These are phyloP conservation scores for Tetrapyrgos nigripes DNA, from an alignment of 1,284 basidiomycete genomes.

Conservation along the genomic window DNA sequence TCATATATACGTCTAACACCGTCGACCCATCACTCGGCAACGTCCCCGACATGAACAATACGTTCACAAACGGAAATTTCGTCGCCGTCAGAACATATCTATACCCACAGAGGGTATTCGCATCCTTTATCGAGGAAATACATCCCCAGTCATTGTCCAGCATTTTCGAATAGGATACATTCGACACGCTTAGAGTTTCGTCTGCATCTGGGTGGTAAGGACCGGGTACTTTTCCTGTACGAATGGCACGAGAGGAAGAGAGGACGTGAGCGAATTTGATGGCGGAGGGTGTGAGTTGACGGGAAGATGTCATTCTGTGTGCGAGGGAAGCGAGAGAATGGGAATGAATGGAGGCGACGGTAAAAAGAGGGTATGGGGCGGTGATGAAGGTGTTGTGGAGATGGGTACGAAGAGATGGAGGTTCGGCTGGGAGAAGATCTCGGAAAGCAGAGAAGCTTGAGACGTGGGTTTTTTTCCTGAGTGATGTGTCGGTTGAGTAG, in stretches of 20 bases:
- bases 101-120: constrained; percentile 41
- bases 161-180: constrained; percentile 44
- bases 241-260: constrained; percentile 31
- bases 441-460: constrained; percentile 43
- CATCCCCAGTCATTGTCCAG: constrained; percentile 43
- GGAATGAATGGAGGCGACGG: constrained; percentile 35
- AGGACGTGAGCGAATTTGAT: constrained; percentile 35
- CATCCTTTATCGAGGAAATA: constrained; percentile 27
- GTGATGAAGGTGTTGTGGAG: constrained; percentile 46
- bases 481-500: constrained; percentile 34
- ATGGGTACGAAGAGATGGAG: constrained; percentile 29
- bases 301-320: constrained; percentile 28
- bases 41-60: constrained; percentile 43
- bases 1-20: constrained; percentile 44
- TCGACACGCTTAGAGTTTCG: constrained; percentile 42
- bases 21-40: constrained; percentile 38
- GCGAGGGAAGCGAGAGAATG: constrained; percentile 34
- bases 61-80: constrained; percentile 40
- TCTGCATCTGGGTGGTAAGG: constrained; percentile 38
- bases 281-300: constrained; percentile 17
- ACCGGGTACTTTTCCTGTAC: constrained; percentile 29
- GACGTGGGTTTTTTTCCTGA: constrained; percentile 36
- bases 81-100: constrained; percentile 43
- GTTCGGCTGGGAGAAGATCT: constrained; percentile 25
- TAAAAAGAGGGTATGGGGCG: constrained; percentile 42